Percentiles rank a stretch among this genome's conserved stretches.
These are phyloP conservation scores for Macrotyloma uniflorum DNA, from an alignment of 306 rosid genomes.

Conservation along the genomic window DNA sequence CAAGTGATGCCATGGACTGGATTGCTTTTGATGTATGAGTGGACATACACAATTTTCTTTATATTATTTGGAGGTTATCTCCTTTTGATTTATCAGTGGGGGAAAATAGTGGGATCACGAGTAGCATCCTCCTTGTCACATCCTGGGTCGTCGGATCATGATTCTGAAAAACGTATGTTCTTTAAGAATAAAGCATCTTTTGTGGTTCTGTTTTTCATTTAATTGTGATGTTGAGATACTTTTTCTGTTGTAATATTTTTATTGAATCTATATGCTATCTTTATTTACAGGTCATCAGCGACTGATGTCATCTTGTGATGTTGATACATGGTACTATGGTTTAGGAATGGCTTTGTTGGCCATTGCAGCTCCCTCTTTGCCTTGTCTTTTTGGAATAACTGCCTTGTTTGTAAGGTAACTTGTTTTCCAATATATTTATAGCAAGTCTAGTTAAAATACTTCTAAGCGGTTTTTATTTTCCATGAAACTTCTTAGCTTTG, in stretches of 20 bases:
- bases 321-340: slow-evolving; percentile 68
- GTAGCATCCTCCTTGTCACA: slow-evolving; percentile 51
- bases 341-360: slow-evolving; percentile 90
- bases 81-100: slow-evolving; percentile 75
- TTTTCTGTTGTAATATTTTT: background rate
- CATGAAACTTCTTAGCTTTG: background rate
- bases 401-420: slow-evolving; percentile 85
- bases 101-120: slow-evolving; percentile 61
- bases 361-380: slow-evolving; percentile 83
- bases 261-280: background rate
- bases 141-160: slow-evolving; percentile 66
- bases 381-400: slow-evolving; percentile 84
- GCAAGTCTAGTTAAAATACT: slow-evolving; percentile 5
- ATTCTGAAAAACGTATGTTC: slow-evolving; percentile 80
- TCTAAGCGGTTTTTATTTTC: background rate
- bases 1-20: slow-evolving; percentile 99
- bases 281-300: slow-evolving; percentile 80
- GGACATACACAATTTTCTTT: slow-evolving; percentile 86
- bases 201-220: slow-evolving; percentile 22
- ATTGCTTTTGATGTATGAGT: slow-evolving; percentile 93
- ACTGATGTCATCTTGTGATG: slow-evolving; percentile 62
- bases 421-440: background rate
- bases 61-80: slow-evolving; percentile 81
- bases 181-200: slow-evolving; percentile 11
- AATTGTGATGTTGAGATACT: background rate